phyloP scores from a whole-genome alignment of 2,329 filamentous ascomycete genomes.

The Colletotrichum lentis region DNA sequence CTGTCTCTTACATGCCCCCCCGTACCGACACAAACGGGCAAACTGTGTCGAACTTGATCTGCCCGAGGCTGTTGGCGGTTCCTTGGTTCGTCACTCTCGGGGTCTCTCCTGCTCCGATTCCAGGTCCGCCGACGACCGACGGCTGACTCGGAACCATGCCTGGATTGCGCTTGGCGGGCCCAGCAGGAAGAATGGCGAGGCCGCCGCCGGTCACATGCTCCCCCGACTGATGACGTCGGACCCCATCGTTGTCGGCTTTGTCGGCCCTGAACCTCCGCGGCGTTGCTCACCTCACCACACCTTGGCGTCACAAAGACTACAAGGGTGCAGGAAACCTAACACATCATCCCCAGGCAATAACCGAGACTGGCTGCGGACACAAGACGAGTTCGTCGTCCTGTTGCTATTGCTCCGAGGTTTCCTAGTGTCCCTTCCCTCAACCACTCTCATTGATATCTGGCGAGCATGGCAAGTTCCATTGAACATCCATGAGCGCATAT shows the following conservation, averaged over 20 bases:
- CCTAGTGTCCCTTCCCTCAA: not conserved
- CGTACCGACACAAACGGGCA: not conserved
- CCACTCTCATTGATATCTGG: not conserved
- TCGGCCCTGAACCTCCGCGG: conserved; percentile 2
- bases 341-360: not conserved
- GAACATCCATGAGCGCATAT: not conserved
- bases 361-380: not conserved
- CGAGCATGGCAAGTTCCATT: not conserved
- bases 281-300: conserved; percentile 14
- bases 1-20: not conserved
- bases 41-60: not conserved
- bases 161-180: conserved; percentile 10
- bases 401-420: not conserved
- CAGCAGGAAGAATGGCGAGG: not conserved
- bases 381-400: not conserved
- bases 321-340: not conserved
- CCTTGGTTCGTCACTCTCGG: not conserved
- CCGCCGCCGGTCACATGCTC: not conserved
- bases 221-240: conserved; percentile 9
- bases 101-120: not conserved
- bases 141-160: conserved; percentile 27
- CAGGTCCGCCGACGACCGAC: conserved; percentile 3
- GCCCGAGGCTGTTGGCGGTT: not conserved
- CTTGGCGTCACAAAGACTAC: conserved; percentile 14
- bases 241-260: conserved; percentile 14